Conservation (phyloP, 192 early-diverging fungal species). For the Coemansia sp. region DNA sequence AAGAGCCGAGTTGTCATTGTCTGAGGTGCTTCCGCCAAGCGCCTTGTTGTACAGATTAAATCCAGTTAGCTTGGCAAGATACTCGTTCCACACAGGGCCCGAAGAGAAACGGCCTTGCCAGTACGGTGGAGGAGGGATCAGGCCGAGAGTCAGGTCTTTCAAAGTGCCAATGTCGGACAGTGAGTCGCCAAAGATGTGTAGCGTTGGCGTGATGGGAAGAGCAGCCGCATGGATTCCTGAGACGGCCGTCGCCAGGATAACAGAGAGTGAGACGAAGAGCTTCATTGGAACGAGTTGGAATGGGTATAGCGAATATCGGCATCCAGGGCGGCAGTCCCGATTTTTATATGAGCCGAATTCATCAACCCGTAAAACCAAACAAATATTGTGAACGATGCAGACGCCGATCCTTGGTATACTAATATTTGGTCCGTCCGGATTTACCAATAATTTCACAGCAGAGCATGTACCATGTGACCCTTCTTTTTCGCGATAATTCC, state of each 20-base stretch:
- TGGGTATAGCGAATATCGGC: no score
- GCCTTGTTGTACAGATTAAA: constrained; percentile 34
- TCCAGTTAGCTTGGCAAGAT: constrained; percentile 25
- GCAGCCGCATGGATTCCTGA: neutral
- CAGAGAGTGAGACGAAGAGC: constrained; percentile 5
- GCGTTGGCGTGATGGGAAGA: constrained; percentile 15
- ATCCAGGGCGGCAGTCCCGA: no score
- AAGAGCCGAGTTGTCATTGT: constrained; percentile 2
- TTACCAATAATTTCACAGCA: no score
- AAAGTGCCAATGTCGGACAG: constrained; percentile 32
- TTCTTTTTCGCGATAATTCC: no score
- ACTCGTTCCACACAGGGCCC: constrained; percentile 43
- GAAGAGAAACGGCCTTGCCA: constrained; percentile 40
- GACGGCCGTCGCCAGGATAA: neutral
- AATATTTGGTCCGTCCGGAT: no score
- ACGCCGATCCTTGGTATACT: no score
- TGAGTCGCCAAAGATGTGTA: constrained; percentile 37
- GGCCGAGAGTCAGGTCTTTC: constrained; percentile 20
- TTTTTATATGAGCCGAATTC: no score
- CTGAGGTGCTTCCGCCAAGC: constrained; percentile 7
- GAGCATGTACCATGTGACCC: no score
- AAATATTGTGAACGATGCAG: no score
- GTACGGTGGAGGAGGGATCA: constrained; percentile 28
- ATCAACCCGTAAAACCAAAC: no score
- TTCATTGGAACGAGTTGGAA: constrained; percentile 7